Evolutionary conservation across 1,139 yeast species (phyloP).

Genomic region (Pichia terricola): DNA sequence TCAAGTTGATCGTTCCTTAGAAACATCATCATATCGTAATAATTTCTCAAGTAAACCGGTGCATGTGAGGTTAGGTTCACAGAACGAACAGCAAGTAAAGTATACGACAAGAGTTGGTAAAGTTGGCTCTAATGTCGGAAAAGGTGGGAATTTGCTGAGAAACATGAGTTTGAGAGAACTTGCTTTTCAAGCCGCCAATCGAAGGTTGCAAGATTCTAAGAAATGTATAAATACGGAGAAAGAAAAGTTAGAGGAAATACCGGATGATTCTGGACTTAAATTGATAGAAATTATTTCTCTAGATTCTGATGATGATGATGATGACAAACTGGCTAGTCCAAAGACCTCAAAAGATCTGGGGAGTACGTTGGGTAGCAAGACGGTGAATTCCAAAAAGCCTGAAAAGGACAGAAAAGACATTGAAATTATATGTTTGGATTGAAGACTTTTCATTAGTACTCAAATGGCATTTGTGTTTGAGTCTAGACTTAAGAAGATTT

Average conservation of each 20-base stretch:
- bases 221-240: conserved; percentile 34
- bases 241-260: conserved; percentile 10
- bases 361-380: neutral
- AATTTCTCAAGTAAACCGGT: conserved; percentile 4
- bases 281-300: conserved; percentile 24
- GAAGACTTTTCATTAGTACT: too few species aligned
- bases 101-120: conserved; percentile 6
- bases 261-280: conserved; percentile 30
- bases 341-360: too few species aligned
- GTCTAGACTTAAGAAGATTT: too few species aligned
- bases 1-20: conserved; percentile 35
- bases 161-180: neutral
- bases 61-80: too few species aligned
- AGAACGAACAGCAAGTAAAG: neutral
- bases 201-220: conserved; percentile 47
- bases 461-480: too few species aligned
- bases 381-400: too few species aligned
- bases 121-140: conserved; percentile 21
- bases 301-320: conserved; percentile 7
- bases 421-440: neutral
- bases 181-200: conserved; percentile 45
- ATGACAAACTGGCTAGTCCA: too few species aligned
- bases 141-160: too few species aligned
- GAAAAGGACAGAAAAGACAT: too few species aligned
- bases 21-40: conserved; percentile 2